Percentiles rank a stretch among this genome's conserved stretches.
phyloP scores from a whole-genome alignment of 345 rosid genomes.

The Gossypium herbaceum region DNA sequence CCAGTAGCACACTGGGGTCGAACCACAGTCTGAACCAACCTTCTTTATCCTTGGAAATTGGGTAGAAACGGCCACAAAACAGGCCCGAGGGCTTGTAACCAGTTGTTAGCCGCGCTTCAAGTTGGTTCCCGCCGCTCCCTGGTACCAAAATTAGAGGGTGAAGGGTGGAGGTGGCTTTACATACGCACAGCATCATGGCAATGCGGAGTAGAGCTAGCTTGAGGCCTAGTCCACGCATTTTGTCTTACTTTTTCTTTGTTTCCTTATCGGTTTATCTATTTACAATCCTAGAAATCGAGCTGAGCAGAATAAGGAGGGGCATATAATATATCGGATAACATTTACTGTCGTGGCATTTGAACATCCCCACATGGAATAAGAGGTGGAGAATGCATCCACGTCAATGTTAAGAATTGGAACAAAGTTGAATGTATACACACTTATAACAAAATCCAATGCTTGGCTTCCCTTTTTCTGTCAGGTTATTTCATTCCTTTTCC shows the following conservation, averaged over 20 bases:
- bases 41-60: slow-evolving; percentile 36
- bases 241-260: not conserved
- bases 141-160: slow-evolving; percentile 75
- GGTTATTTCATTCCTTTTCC: no score
- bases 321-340: not conserved
- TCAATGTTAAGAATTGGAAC: not conserved
- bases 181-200: slow-evolving; percentile 32
- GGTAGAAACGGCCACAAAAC: slow-evolving; percentile 56
- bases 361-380: not conserved
- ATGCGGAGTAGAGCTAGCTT: slow-evolving; percentile 10
- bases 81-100: slow-evolving; percentile 50
- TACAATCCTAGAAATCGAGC: not conserved
- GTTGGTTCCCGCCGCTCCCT: slow-evolving; percentile 85
- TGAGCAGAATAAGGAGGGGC: not conserved
- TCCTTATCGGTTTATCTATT: not conserved
- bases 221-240: slow-evolving; percentile 20
- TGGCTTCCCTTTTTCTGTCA: no score
- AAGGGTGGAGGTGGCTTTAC: slow-evolving; percentile 37
- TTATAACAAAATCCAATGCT: no score
- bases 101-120: slow-evolving; percentile 62
- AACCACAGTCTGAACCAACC: slow-evolving; percentile 96
- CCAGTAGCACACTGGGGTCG: slow-evolving; percentile 56
- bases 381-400: slow-evolving; percentile 13
- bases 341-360: not conserved
- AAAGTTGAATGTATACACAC: not conserved